Conservation (phyloP, 2,329 filamentous ascomycete species). For the Venturia oleaginea region DNA sequence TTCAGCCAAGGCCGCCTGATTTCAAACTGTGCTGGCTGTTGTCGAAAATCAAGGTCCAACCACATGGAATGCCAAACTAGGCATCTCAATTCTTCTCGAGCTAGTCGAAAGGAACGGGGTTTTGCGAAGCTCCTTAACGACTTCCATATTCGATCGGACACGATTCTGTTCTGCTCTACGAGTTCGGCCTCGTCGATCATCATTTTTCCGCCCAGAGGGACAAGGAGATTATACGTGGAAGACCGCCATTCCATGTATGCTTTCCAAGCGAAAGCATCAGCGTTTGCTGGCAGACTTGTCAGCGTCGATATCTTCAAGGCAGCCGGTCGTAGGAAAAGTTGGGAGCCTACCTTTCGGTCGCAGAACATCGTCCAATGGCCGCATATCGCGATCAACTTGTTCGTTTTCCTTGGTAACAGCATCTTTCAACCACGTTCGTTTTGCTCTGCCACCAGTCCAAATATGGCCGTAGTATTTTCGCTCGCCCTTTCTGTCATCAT, state of each 20-base stretch:
- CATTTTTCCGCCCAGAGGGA: background rate
- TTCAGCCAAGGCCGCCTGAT: background rate
- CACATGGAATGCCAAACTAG: background rate
- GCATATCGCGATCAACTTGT: constrained; percentile 1
- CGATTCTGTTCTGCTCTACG: background rate
- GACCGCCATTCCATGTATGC: background rate
- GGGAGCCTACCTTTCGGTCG: background rate
- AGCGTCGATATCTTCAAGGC: background rate
- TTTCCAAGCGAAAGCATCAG: background rate
- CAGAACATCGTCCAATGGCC: background rate
- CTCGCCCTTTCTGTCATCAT: background rate
- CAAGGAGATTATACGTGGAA: background rate
- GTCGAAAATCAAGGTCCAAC: background rate
- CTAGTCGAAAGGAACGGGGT: background rate
- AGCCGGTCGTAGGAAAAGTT: background rate
- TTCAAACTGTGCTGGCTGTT: background rate
- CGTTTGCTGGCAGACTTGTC: background rate
- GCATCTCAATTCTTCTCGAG: background rate
- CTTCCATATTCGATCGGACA: constrained; percentile 3
- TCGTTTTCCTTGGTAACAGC: background rate
- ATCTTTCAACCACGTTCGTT: background rate
- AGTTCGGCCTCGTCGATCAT: background rate
- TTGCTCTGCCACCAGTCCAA: background rate
- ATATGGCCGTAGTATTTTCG: background rate
- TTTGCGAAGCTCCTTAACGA: background rate